Conservation (phyloP, 202 grass and related monocot genomes). For the Musa balbisiana region DNA sequence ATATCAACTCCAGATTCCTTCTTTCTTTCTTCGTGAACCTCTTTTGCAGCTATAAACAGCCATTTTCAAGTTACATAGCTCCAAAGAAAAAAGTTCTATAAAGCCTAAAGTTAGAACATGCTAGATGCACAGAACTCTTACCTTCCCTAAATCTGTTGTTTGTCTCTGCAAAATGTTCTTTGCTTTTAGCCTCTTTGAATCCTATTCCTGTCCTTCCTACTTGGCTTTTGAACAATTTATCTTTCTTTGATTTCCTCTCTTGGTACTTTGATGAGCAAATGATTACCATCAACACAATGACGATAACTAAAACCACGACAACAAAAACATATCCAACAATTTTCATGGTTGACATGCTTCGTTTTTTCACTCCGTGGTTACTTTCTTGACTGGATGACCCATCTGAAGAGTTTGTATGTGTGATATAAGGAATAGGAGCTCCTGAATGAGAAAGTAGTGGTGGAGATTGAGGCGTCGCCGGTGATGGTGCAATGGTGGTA, state of each 20-base stretch:
- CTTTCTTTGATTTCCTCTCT: conserved; percentile 45
- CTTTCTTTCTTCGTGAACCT: neutral
- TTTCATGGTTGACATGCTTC: conserved; percentile 47
- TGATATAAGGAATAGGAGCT: conserved; percentile 26
- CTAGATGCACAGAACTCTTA: neutral
- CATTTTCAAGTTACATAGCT: neutral
- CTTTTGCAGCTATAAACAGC: conserved; percentile 1
- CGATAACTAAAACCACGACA: conserved; percentile 54
- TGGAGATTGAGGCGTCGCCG: conserved; percentile 28
- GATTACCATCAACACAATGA: conserved; percentile 42
- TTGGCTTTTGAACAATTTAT: conserved; percentile 48
- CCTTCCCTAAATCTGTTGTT: neutral
- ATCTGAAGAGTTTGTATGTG: conserved; percentile 36
- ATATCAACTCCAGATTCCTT: neutral
- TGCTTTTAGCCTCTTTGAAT: conserved; percentile 43
- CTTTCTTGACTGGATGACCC: conserved; percentile 31
- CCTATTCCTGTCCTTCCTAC: conserved; percentile 37
- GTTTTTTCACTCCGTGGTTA: conserved; percentile 33
- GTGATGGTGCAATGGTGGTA: conserved; percentile 58
- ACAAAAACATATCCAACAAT: conserved; percentile 73
- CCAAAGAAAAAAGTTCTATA: neutral
- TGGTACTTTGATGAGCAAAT: conserved; percentile 76
- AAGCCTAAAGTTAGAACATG: neutral
- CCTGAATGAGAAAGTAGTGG: conserved; percentile 18
- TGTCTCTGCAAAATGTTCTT: conserved; percentile 12